phyloP scores from a whole-genome alignment of 2,329 filamentous ascomycete genomes.

The Hyphodiscus sp. region DNA sequence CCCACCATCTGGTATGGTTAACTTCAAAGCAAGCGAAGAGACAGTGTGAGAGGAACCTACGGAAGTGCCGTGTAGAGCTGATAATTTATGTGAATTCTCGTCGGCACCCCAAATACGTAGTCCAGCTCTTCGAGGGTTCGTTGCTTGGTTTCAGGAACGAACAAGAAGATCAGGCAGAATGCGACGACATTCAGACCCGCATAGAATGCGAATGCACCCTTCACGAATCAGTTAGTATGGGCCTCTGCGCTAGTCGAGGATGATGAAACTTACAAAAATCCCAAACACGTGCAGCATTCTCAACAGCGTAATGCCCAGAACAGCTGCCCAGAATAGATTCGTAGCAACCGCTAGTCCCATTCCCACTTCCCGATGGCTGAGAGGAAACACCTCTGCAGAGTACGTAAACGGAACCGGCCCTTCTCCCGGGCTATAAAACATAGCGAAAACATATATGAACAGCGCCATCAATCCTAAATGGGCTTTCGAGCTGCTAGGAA shows the following conservation, averaged over 20 bases:
- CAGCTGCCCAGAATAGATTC: constrained; percentile 51
- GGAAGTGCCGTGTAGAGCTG: constrained; percentile 18
- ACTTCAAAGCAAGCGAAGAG: neutral
- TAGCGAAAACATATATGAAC: constrained; percentile 54
- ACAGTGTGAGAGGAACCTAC: constrained; percentile 4
- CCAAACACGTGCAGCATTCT: constrained; percentile 35
- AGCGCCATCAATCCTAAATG: constrained; percentile 48
- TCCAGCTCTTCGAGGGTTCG: constrained; percentile 24
- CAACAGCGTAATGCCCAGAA: constrained; percentile 46
- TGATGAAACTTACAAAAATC: constrained; percentile 7
- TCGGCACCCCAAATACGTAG: constrained; percentile 40
- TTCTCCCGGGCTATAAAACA: constrained; percentile 59
- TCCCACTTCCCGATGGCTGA: constrained; percentile 64
- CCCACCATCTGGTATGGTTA: neutral
- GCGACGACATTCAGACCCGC: constrained; percentile 47
- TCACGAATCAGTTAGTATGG: neutral
- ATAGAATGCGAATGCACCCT: constrained; percentile 42
- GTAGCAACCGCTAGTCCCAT: constrained; percentile 66
- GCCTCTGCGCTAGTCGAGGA: neutral
- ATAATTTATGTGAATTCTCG: constrained; percentile 17
- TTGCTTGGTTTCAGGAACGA: constrained; percentile 50
- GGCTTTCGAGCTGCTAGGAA: constrained; percentile 32
- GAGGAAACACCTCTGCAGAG: constrained; percentile 62
- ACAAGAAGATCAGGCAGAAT: constrained; percentile 44
- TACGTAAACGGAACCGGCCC: constrained; percentile 65